These are phyloP conservation scores for Phlebopus sp. DNA, from an alignment of 1,284 basidiomycete genomes.

Conservation along the genomic window DNA sequence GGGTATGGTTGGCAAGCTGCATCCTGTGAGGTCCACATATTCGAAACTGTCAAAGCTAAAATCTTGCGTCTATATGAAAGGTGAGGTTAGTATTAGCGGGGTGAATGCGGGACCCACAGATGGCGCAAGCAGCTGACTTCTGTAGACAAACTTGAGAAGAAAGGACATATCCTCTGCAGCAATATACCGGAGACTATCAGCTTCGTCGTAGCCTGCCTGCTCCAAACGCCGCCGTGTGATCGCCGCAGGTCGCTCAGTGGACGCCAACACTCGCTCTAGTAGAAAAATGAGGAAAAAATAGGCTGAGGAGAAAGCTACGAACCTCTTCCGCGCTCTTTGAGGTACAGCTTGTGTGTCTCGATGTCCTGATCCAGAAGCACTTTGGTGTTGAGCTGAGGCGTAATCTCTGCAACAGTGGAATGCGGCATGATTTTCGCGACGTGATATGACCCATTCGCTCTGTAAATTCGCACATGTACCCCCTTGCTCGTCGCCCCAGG, in stretches of 20 bases:
- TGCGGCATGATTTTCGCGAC: conserved; percentile 64
- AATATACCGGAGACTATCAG: conserved; percentile 79
- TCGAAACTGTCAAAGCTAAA: conserved; percentile 75
- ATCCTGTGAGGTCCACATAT: conserved; percentile 81
- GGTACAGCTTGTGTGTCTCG: conserved; percentile 73
- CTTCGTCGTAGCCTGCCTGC: conserved; percentile 88
- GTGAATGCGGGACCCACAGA: conserved; percentile 44
- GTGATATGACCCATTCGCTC: conserved; percentile 72
- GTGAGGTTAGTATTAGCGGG: conserved; percentile 8
- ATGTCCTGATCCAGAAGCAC: conserved; percentile 40
- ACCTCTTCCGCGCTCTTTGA: conserved; percentile 86
- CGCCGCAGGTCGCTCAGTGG: conserved; percentile 81
- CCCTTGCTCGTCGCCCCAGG: conserved; percentile 14
- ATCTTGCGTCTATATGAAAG: conserved; percentile 58
- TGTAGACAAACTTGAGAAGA: conserved; percentile 87
- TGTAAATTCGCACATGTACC: conserved; percentile 63
- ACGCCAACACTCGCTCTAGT: conserved; percentile 77
- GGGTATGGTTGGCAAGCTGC: conserved; percentile 87
- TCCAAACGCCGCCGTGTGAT: conserved; percentile 84
- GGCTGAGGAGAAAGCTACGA: conserved; percentile 24
- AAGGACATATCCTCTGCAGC: conserved; percentile 84
- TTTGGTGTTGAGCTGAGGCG: conserved; percentile 61
- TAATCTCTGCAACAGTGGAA: conserved; percentile 72
- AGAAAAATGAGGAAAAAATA: conserved; percentile 8
- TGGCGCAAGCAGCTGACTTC: conserved; percentile 65